Evolutionary conservation across 345 rosid genomes (phyloP).

Genomic region (Populus alba): DNA sequence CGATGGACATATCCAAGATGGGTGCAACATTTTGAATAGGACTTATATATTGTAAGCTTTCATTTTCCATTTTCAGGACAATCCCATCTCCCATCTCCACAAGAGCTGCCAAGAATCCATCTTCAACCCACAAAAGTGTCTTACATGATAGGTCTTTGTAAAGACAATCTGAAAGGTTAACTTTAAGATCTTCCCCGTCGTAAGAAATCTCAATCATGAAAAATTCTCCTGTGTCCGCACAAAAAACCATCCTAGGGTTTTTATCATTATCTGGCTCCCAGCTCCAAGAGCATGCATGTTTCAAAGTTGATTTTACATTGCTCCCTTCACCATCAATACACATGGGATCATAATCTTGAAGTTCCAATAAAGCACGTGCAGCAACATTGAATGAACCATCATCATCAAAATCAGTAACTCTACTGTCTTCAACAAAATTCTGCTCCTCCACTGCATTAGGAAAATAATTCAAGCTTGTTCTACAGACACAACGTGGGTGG

Average conservation of each 20-base stretch:
- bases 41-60: slow-evolving; percentile 51
- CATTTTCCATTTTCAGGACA: slow-evolving; percentile 72
- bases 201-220: slow-evolving; percentile 66
- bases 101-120: slow-evolving; percentile 74
- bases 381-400: slow-evolving; percentile 94
- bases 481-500: slow-evolving; percentile 64
- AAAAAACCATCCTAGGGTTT: slow-evolving; percentile 68
- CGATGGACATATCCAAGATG: slow-evolving; percentile 83
- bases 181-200: slow-evolving; percentile 48
- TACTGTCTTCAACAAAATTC: slow-evolving; percentile 69
- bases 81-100: slow-evolving; percentile 95
- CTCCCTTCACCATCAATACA: slow-evolving; percentile 71
- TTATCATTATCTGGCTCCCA: slow-evolving; percentile 77
- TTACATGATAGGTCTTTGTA: slow-evolving; percentile 79
- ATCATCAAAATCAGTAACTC: slow-evolving; percentile 82
- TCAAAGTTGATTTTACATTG: slow-evolving; percentile 46
- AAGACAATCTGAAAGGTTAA: slow-evolving; percentile 71
- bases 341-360: slow-evolving; percentile 97
- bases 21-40: slow-evolving; percentile 89
- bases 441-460: slow-evolving; percentile 66
- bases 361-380: slow-evolving; percentile 86
- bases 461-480: slow-evolving; percentile 65
- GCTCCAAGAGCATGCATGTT: slow-evolving; percentile 80
- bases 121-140: slow-evolving; percentile 81
- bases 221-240: slow-evolving; percentile 85